Evolutionary conservation across 73 alveolate genomes (phyloP), one percentile per base, ranked within the genome.

Genomic region (Paramecium tetraurelia): DNA sequence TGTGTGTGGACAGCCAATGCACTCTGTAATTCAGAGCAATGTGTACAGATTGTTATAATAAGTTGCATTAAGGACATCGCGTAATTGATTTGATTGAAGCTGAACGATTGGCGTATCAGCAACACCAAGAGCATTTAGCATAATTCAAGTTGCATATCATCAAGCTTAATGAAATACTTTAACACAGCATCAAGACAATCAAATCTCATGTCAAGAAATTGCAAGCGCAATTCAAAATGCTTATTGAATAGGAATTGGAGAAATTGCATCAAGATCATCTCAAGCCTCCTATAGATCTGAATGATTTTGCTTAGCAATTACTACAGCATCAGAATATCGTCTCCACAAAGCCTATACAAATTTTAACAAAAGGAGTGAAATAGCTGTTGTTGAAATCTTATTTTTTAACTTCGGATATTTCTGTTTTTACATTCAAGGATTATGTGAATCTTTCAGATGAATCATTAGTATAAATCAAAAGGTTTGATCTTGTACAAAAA

Each of bases 31-130:
- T 59, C 43, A 24, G 83, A 29, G 83, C 83, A 11, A 29, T 59
- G 43, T 59, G 83, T 33, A 33, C 38, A 33, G 83, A 59, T 59
- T 59, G 83, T 59, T 59, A 59, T 33, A 59, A 33, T 29, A 33
- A 59, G 43, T 59, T 59, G 83, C 83, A 59, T 59, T 29, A 59
- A 29, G 83, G 83, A 59, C 83, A 59, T 59, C 83, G 83, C 43
- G 83, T 59, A 33, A 59, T 59, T 59, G 83, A 59, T 59, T 59
- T 59, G 83, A 59, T 59, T 59, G 83, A 59, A 33, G 83, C 83
- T 11, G 83, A 59, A 59, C 18, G 43, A n/a, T 22, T 59, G 43
- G 83, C 46, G 38, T 22, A 59, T 59, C 83, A 59, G 43, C 83
- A 29, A 59, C 41, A 59, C 24, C 10, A 24, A 29, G 83, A 24